These are phyloP conservation scores for Bipolaris cookei DNA, from an alignment of 2,329 filamentous ascomycete genomes.

Conservation along the genomic window DNA sequence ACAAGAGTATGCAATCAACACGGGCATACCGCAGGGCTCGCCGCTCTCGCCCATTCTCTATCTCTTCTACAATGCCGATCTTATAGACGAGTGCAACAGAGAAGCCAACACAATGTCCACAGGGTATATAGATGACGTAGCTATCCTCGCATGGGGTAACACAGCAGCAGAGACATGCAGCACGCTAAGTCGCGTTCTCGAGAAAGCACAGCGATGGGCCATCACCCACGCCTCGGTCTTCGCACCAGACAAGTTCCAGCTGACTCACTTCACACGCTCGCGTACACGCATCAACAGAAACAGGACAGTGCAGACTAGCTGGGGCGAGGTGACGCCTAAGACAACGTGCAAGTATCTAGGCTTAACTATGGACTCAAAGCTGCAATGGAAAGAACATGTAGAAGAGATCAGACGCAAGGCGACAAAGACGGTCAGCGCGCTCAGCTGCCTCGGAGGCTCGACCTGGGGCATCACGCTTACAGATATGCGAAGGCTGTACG, in stretches of 20 bases:
- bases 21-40: constrained; percentile 40
- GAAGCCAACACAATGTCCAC: constrained; percentile 14
- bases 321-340: constrained; percentile 22
- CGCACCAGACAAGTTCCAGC: constrained; percentile 37
- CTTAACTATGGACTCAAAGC: constrained; percentile 26
- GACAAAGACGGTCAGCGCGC: constrained; percentile 19
- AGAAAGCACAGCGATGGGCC: constrained; percentile 30
- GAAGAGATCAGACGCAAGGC: constrained; percentile 20
- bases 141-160: constrained; percentile 23
- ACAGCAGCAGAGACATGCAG: constrained; percentile 25
- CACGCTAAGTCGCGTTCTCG: constrained; percentile 18
- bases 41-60: constrained; percentile 43
- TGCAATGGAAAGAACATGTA: constrained; percentile 18
- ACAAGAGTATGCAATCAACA: constrained; percentile 19
- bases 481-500: constrained; percentile 32
- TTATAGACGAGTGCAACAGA: constrained; percentile 30
- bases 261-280: constrained; percentile 35
- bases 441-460: constrained; percentile 21
- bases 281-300: constrained; percentile 19
- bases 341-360: constrained; percentile 24
- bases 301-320: constrained; percentile 19
- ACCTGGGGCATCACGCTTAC: constrained; percentile 25
- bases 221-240: constrained; percentile 35
- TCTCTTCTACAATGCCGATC: constrained; percentile 43
- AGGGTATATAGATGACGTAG: constrained; percentile 37